phyloP scores from a whole-genome alignment of 768 basidiomycete species.

The Russula foetens region DNA sequence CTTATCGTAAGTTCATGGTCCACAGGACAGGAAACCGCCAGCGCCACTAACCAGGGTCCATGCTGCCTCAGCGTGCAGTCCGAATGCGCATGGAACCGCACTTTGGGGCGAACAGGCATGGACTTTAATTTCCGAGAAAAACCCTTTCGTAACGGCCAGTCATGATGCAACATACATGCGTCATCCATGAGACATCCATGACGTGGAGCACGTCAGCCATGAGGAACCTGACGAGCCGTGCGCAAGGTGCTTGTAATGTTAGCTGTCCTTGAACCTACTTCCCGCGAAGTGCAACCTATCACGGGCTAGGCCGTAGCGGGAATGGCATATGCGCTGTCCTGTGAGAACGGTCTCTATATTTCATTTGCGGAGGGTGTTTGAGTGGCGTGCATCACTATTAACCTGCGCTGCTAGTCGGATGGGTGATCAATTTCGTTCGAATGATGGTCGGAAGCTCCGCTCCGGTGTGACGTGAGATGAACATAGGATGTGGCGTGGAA shows the following conservation, averaged over 20 bases:
- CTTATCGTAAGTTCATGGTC: too few relatives aligned
- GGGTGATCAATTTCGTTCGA: background rate
- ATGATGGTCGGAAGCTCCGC: background rate
- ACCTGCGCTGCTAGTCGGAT: background rate
- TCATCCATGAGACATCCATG: background rate
- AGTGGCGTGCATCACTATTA: background rate
- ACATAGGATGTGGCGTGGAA: background rate
- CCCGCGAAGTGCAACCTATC: background rate
- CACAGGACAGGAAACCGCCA: background rate
- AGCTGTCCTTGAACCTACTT: background rate
- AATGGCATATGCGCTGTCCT: background rate
- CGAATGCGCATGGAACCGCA: background rate
- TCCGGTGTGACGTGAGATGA: background rate
- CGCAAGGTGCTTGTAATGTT: background rate
- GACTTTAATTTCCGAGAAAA: background rate
- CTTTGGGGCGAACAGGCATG: background rate
- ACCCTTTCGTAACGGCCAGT: background rate
- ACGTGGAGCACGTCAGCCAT: background rate
- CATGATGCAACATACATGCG: background rate
- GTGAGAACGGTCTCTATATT: background rate
- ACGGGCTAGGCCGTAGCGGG: background rate
- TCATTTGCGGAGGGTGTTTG: background rate
- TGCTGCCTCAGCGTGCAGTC: constrained; percentile 8
- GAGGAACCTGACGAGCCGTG: too few relatives aligned
- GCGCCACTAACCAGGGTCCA: background rate